A percentile compares a stretch with the other conserved stretches of the same genome.
Evolutionary conservation across 139 green algal species (phyloP).

Genomic region (Coelastrella sp.): DNA sequence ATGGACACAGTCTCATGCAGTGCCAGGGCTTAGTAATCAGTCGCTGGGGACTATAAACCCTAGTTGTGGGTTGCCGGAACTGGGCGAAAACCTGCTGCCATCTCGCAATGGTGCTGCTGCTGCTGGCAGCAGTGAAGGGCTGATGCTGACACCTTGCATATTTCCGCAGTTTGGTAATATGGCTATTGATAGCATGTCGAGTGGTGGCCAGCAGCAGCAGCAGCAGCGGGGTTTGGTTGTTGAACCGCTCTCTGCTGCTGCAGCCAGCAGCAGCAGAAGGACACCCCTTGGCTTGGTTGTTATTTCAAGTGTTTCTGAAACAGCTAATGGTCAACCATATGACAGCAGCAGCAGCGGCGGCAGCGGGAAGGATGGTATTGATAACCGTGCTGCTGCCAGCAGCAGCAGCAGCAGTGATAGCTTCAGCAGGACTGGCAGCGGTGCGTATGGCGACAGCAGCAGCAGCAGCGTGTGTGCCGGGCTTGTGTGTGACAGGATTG

Average conservation of each 20-base stretch:
- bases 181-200: background rate
- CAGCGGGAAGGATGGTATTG: background rate
- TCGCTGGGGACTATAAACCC: background rate
- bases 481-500: conserved; percentile 33
- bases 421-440: conserved; percentile 1
- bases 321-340: background rate
- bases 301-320: background rate
- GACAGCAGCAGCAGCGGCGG: background rate
- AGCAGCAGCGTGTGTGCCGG: background rate
- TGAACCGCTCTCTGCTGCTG: background rate
- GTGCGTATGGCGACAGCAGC: background rate
- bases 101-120: background rate
- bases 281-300: background rate
- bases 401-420: background rate
- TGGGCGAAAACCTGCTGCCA: background rate
- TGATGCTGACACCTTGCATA: background rate
- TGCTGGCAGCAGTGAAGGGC: background rate
- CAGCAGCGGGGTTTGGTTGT: conserved; percentile 1
- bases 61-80: background rate
- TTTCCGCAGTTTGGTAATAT: background rate
- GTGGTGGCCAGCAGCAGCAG: background rate
- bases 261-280: background rate
- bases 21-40: background rate
- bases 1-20: too few relatives aligned
- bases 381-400: background rate